Conservation (phyloP, 139 green algal genomes). For the Tetradesmus lagerheimii region DNA sequence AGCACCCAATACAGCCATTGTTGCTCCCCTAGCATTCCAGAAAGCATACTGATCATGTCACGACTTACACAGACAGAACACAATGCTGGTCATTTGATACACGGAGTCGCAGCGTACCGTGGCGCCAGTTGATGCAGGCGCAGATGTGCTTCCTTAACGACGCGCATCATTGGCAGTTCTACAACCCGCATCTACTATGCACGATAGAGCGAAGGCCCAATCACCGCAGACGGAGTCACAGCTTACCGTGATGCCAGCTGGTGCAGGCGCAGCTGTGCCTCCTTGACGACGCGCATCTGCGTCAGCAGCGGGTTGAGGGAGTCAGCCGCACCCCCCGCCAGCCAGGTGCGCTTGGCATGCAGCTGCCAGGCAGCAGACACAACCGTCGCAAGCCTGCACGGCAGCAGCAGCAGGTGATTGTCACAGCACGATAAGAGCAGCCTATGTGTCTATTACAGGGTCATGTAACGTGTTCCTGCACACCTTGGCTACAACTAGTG, state of each 20-base stretch:
- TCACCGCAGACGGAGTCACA: not conserved
- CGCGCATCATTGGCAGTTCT: too few relatives aligned
- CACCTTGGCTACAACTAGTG: too few relatives aligned
- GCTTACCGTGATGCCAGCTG: not conserved
- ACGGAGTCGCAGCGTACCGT: not conserved
- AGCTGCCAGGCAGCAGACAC: constrained; percentile 52
- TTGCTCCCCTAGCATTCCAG: too few relatives aligned
- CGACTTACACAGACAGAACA: too few relatives aligned
- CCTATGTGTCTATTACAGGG: too few relatives aligned
- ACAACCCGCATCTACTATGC: too few relatives aligned
- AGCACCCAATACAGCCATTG: too few relatives aligned
- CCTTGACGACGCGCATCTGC: constrained; percentile 52
- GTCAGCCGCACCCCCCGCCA: not conserved
- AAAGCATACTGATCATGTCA: too few relatives aligned
- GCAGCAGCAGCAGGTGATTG: not conserved
- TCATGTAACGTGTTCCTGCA: too few relatives aligned
- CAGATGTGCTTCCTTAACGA: constrained; percentile 39
- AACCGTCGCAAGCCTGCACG: constrained; percentile 37
- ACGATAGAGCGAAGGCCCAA: too few relatives aligned
- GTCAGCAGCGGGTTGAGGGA: constrained; percentile 45
- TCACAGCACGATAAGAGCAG: not conserved
- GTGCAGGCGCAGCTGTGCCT: constrained; percentile 28
- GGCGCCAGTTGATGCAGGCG: constrained; percentile 6
- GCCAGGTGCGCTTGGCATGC: constrained; percentile 19
- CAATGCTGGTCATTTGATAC: too few relatives aligned